Base-by-base conservation (phyloP, 148 eudicot species). In the Vaccinium darrowii region DNA sequence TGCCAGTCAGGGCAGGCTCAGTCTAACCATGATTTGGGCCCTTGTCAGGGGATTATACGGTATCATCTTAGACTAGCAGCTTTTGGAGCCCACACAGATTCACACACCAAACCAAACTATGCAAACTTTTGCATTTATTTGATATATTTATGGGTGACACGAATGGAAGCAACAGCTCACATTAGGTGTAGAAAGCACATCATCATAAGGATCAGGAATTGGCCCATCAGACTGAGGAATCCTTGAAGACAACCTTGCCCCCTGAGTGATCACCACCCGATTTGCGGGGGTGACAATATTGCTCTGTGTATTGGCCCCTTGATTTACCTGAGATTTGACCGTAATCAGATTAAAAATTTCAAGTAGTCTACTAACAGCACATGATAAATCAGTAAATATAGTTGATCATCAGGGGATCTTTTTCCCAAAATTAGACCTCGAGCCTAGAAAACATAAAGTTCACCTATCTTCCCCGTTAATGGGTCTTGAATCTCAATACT, bases 171-270 rank as follows among this genome's bases (percentile, higher is more conserved):
- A 65, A 21, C 79, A 47, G 36, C 92, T 91, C 86, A 97, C 99
- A 90, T 95, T 95, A 56, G 99, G 98, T 75, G 99, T 94, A 82
- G 99, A 95, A 63, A 93, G 96, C 84, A 79, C 90, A 80, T 97
- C 98, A 81, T 95, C 98, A 89, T 97, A 94, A 84, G 98, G 98
- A 88, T 95, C 96, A 78, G 98, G 92, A 60, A 88, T 88, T 63
- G 94, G 98, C 82, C 98, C 99, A 88, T 97, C 98, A 60, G 91
- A 81, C 88, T 97, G 98, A 86, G 95, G 91, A 87, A 95, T 93
- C 88, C 87, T 87, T 25, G 92, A 90, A 81, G 89, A 86, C 27
- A 80, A 82, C 74, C 88, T 88, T 39, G 76, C 84, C 73, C 85
- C 84, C 54, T 67, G 88, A n/a, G 81, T 83, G 80, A 63, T 25